Evolutionary conservation across 106 monocot species (phyloP).

Genomic region (Acorus calamus): DNA sequence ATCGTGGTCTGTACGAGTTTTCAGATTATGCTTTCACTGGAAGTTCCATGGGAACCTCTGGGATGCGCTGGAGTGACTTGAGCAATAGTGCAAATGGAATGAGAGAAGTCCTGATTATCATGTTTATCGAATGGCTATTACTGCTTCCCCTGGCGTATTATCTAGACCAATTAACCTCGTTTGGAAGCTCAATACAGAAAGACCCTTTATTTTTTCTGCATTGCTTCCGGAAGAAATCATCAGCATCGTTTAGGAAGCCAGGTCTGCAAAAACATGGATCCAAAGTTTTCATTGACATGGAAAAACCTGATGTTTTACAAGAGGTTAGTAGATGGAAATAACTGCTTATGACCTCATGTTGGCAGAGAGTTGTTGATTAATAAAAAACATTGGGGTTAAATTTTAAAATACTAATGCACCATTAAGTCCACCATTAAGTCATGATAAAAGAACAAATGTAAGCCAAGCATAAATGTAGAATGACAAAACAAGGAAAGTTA

Average conservation of each 20-base stretch:
- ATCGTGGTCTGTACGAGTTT: constrained; percentile 69
- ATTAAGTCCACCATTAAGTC: no score
- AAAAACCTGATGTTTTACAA: constrained; percentile 49
- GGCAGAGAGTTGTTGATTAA: no score
- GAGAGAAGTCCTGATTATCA: constrained; percentile 51
- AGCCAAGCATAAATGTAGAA: no score
- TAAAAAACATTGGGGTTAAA: no score
- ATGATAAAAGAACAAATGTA: no score
- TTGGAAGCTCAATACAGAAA: constrained; percentile 10
- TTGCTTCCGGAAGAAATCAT: constrained; percentile 13
- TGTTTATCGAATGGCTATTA: constrained; percentile 47
- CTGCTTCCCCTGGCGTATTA: constrained; percentile 56
- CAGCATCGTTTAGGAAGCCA: constrained; percentile 6
- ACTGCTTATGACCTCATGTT: no score
- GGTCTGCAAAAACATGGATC: constrained; percentile 31
- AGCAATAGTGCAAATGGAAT: constrained; percentile 53
- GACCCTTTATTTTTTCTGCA: constrained; percentile 26
- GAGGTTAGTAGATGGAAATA: constrained; percentile 30
- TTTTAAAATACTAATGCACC: no score
- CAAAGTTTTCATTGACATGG: constrained; percentile 57
- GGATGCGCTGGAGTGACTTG: constrained; percentile 62
- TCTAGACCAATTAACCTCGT: constrained; percentile 30
- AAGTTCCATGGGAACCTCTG: constrained; percentile 30
- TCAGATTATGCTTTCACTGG: constrained; percentile 48
- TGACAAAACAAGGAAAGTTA: no score